Evolutionary conservation across 129 eudicot genomes (phyloP).

Genomic region (Smallanthus sonchifolius): DNA sequence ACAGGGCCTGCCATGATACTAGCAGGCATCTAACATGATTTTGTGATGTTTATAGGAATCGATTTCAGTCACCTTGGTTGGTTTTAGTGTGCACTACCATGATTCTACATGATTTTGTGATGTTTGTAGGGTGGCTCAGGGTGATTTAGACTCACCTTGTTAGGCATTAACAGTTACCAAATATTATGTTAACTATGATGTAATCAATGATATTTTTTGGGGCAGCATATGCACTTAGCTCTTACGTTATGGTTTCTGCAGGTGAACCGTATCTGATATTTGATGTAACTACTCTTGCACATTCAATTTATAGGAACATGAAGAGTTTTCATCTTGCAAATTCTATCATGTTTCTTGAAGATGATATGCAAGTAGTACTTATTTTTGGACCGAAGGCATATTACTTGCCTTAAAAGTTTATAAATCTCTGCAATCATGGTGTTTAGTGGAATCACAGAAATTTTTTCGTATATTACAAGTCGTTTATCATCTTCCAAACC

Average conservation of each 20-base stretch:
- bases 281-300: conserved; percentile 14
- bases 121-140: neutral
- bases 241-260: conserved; percentile 24
- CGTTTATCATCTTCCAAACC: conserved; percentile 48
- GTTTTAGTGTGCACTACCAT: neutral
- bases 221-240: neutral
- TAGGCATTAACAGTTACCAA: neutral
- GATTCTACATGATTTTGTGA: neutral
- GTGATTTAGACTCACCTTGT: neutral
- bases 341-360: conserved; percentile 17
- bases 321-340: conserved; percentile 10
- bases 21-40: too few species aligned
- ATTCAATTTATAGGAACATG: conserved; percentile 9
- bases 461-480: conserved; percentile 48
- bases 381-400: conserved; percentile 19
- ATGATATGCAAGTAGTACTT: conserved; percentile 17
- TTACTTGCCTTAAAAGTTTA: conserved; percentile 9
- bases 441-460: conserved; percentile 49
- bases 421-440: conserved; percentile 46
- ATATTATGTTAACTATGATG: neutral
- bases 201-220: neutral
- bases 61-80: neutral
- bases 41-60: too few species aligned
- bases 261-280: conserved; percentile 17
- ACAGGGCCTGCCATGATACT: too few species aligned